Conservation (phyloP, 2,329 filamentous ascomycete species). For the Aureobasidium sp. region DNA sequence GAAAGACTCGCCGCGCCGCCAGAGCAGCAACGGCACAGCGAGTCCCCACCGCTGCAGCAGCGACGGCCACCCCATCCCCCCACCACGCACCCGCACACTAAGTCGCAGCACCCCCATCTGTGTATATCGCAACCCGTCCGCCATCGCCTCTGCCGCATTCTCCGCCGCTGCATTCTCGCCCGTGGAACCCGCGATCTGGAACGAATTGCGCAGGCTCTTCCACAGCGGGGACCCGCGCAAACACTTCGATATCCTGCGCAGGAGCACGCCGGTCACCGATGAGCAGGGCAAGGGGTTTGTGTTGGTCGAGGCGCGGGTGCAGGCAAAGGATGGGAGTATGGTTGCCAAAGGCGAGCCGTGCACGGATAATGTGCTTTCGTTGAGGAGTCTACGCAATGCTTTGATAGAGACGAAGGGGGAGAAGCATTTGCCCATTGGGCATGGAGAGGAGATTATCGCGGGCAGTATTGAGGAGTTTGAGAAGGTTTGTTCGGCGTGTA, state of each 20-base stretch:
- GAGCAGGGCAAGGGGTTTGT: background rate
- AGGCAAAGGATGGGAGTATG: background rate
- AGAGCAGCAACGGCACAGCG: background rate
- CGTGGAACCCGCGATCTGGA: conserved; percentile 2
- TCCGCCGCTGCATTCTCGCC: background rate
- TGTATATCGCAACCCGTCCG: background rate
- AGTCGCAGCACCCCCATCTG: background rate
- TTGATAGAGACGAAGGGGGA: background rate
- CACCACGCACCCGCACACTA: background rate
- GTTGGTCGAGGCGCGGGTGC: background rate
- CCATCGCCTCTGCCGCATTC: background rate
- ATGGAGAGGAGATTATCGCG: background rate
- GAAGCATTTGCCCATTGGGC: background rate
- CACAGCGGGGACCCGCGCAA: background rate
- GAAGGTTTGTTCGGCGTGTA: background rate
- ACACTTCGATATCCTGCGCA: background rate
- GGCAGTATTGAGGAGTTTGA: background rate
- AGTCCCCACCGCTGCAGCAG: background rate
- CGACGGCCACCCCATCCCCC: background rate
- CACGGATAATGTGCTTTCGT: background rate
- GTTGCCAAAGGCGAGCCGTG: background rate
- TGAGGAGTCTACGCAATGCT: background rate
- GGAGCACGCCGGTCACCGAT: background rate
- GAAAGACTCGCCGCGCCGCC: background rate
- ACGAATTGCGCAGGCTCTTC: background rate